phyloP scores from a whole-genome alignment of 306 rosid species.

The Adenanthera pavonina region DNA sequence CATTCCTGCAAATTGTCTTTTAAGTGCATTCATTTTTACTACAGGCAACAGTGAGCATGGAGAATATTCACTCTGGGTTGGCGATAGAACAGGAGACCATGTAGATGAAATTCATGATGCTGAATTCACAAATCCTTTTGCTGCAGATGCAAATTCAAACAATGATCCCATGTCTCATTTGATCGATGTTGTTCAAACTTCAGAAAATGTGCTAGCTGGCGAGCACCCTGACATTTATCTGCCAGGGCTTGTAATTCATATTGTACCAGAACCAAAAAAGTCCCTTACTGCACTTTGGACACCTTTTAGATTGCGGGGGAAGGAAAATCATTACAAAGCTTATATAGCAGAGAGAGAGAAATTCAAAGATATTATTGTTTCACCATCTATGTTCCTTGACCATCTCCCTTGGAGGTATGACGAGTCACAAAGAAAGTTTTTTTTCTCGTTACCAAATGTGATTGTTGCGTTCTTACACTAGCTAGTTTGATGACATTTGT shows the following conservation, averaged over 20 bases:
- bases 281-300: slow-evolving; percentile 42
- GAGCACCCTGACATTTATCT: slow-evolving; percentile 78
- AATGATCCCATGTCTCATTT: slow-evolving; percentile 65
- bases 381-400: slow-evolving; percentile 95
- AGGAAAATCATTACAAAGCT: slow-evolving; percentile 58
- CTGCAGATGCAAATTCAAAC: slow-evolving; percentile 34
- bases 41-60: slow-evolving; percentile 53
- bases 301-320: slow-evolving; percentile 45
- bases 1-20: background rate
- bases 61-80: slow-evolving; percentile 51
- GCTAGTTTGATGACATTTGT: slow-evolving; percentile 31
- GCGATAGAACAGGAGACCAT: slow-evolving; percentile 44
- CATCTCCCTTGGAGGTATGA: slow-evolving; percentile 98
- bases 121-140: slow-evolving; percentile 54
- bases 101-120: slow-evolving; percentile 40
- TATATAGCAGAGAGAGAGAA: slow-evolving; percentile 71
- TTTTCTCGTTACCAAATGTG: slow-evolving; percentile 28
- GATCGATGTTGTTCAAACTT: slow-evolving; percentile 60
- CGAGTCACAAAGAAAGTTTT: slow-evolving; percentile 32
- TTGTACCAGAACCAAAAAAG: slow-evolving; percentile 58
- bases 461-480: slow-evolving; percentile 8
- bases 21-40: slow-evolving; percentile 23
- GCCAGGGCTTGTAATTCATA: slow-evolving; percentile 81
- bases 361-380: slow-evolving; percentile 82
- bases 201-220: slow-evolving; percentile 54